Evolutionary conservation across 1,284 basidiomycete genomes (phyloP), one percentile per base, ranked within the genome.

Genomic region (Irpex sp.): DNA sequence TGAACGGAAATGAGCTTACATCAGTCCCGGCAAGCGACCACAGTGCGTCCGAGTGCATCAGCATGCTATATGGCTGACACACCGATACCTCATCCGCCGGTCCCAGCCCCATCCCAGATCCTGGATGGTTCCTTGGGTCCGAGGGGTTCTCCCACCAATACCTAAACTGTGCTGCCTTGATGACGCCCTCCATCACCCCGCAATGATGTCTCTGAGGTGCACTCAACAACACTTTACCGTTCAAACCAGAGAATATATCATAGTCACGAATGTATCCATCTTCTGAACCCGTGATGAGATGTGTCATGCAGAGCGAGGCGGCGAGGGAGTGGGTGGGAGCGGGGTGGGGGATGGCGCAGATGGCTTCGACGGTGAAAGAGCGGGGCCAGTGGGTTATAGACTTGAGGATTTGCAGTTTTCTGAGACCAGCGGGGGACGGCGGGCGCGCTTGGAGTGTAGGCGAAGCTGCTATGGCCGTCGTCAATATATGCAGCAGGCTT

Each of bases 241-340:
- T 98, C 59, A 94, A 89, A 55, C 92, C 90, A 26, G 90, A 77
- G 76, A 94, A 96, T 60, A 97, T 86, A 75, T 98, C 96, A 78
- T 97, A 98, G 76, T 94, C 87, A 49, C 96, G 87, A 55, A 98
- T 90, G 70, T 94, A 96, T 8, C 96, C 96, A 75, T 98, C 96
- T 65, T 96, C 90, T 8, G 93, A 94, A 48, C 96, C 96, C 4
- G 95, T 95, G 56, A 98, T 77, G 11, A 98, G 81, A 72, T 96
- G 94, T 31, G 91, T 88, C 82, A 94, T 88, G 76, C 96, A 97
- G n/a, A 85, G 77, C 0, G 93, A 93, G 3, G 92, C 81, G 1
- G 94, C 89, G 21, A 98, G 85, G 11, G 92, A 85, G 76, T 97
- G 93, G 0, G 94, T 94, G 3, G 94, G 89, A 2, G 86, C 85